These are phyloP conservation scores for Didymella arachidicola DNA, from an alignment of 2,329 filamentous ascomycete species.

Conservation along the genomic window DNA sequence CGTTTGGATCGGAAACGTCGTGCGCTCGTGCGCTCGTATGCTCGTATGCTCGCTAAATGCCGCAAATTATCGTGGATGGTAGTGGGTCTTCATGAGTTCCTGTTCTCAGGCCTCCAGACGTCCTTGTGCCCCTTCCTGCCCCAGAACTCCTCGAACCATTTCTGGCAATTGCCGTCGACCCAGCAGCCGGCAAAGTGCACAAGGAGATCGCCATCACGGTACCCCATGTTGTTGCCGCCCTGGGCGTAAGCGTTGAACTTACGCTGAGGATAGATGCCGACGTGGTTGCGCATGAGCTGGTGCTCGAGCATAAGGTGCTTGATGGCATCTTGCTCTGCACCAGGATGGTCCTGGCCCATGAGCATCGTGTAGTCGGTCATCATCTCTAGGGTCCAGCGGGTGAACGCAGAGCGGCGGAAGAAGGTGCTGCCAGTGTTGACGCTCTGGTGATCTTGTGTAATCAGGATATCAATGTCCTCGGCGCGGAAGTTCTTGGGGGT, in stretches of 20 bases:
- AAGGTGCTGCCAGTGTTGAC: slow-evolving; percentile 53
- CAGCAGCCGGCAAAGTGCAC: slow-evolving; percentile 54
- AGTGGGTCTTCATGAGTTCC: not conserved
- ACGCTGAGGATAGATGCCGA: slow-evolving; percentile 49
- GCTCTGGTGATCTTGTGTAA: slow-evolving; percentile 53
- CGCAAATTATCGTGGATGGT: not conserved
- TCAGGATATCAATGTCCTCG: slow-evolving; percentile 50
- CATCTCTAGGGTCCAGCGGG: slow-evolving; percentile 49
- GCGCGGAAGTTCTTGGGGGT: slow-evolving; percentile 40
- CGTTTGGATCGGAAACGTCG: slow-evolving; percentile 10
- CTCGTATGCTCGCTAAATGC: slow-evolving; percentile 2
- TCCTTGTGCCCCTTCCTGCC: slow-evolving; percentile 37
- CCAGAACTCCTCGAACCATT: slow-evolving; percentile 51
- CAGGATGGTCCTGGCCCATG: slow-evolving; percentile 44
- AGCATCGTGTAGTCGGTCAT: slow-evolving; percentile 51
- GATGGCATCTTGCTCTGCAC: slow-evolving; percentile 49
- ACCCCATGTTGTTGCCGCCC: slow-evolving; percentile 49
- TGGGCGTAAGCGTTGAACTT: slow-evolving; percentile 51
- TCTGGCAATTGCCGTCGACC: slow-evolving; percentile 45
- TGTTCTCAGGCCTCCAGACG: slow-evolving; percentile 30
- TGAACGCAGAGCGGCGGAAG: slow-evolving; percentile 50
- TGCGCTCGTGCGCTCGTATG: slow-evolving; percentile 15
- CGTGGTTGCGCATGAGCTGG: slow-evolving; percentile 48
- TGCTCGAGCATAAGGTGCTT: slow-evolving; percentile 49
- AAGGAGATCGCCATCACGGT: slow-evolving; percentile 50